Conservation (phyloP, 1,284 basidiomycete genomes). For the Crucibulum parvulum region DNA sequence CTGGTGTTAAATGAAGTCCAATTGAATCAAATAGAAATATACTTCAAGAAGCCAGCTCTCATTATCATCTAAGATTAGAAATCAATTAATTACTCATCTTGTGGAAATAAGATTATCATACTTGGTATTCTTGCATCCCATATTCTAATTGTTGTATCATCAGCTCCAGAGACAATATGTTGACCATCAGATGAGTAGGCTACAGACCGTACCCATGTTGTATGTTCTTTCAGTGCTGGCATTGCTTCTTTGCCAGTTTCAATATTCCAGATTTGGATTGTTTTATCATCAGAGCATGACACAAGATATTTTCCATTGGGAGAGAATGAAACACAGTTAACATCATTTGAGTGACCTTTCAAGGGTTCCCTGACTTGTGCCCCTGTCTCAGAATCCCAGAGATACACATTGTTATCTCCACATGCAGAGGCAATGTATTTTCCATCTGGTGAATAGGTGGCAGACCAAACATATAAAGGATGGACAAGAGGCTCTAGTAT, state of each 20-base stretch:
- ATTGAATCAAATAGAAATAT: no score
- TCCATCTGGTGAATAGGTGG: no score
- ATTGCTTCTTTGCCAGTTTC: slow-evolving; percentile 2
- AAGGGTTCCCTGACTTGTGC: background rate
- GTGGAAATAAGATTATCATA: no score
- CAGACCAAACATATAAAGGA: no score
- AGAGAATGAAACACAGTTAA: slow-evolving; percentile 16
- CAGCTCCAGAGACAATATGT: background rate
- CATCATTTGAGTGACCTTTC: slow-evolving; percentile 7
- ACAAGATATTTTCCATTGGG: slow-evolving; percentile 15
- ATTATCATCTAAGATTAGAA: no score
- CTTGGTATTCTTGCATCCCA: slow-evolving; percentile 9
- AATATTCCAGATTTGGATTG: slow-evolving; percentile 18
- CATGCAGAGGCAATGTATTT: slow-evolving; percentile 2
- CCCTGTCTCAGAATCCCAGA: no score
- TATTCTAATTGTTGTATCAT: background rate
- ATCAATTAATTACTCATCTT: no score
- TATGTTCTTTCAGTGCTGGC: slow-evolving; percentile 9
- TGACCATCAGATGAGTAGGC: slow-evolving; percentile 17
- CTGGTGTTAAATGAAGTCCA: no score
- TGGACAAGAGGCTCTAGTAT: background rate
- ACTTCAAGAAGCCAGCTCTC: no score
- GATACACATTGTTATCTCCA: no score
- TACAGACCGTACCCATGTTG: slow-evolving; percentile 10
- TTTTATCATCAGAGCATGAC: slow-evolving; percentile 16